Evolutionary conservation across 768 basidiomycete species (phyloP), one percentile per base, ranked within the genome.

Genomic region (Lactarius sanguifluus): DNA sequence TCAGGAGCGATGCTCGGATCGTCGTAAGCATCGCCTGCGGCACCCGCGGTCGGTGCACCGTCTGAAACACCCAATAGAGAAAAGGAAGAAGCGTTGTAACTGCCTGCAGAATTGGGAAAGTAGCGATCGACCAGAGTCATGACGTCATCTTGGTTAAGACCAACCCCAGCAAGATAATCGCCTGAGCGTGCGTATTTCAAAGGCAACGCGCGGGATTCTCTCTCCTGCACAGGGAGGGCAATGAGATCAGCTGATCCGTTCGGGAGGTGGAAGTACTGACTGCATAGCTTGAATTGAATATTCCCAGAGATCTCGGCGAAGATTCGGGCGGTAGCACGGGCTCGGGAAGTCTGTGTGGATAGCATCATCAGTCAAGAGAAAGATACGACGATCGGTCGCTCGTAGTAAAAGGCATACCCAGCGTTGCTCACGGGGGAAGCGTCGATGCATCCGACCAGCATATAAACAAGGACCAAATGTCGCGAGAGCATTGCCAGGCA

Each of bases 381-480:
- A 16, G 23, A 5, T 0, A 25, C 13, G 47, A 15, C 47, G 15
- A 25, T 5, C 6, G 12, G 54, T 8, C 15, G 16, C 10, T 25
- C 10, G 28, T 52, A 28, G 56, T 7, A 2, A 36, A 25, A 36
- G 8, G 38, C 30, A 47, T 47, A 34, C 66, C 20, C 50, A 18
- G 25, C 9, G 34, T 13, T 28, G 28, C 16, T 23, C 28, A 58
- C 4, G 9, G 52, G 58, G n/a, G 34, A 45, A 4, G 62, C 28
- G 15, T 15, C 4, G 50, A 28, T 18, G 15, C 55, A 36, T 5
- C 30, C n/a, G 1, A 47, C 30, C 28, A 68, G 16, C 59, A 86
- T 82, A 84, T 85, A 23, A 83, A 86, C 70, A 84, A 81, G 82
- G 85, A 83, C 23, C 83, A 82, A 6, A 65, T 72, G 28, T 34